Evolutionary conservation across 176 grass and related monocot species (phyloP).

Genomic region (Oryza meridionalis): DNA sequence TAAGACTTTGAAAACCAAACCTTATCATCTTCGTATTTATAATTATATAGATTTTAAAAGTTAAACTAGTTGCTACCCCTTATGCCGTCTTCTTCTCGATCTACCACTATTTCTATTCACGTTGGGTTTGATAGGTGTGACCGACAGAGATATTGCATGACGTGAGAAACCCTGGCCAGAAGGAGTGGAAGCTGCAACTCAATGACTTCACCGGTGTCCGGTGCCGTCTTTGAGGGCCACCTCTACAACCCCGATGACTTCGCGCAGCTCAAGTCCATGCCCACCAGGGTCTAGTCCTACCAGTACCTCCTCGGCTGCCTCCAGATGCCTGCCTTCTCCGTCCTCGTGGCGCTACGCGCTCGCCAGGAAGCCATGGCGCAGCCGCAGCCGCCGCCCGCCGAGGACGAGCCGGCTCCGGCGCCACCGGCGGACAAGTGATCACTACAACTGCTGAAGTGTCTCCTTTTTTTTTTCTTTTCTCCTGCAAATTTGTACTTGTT

Average conservation of each 20-base stretch:
- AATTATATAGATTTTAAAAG: too few relatives aligned
- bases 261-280: constrained; percentile 80
- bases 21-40: too few relatives aligned
- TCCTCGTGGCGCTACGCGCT: constrained; percentile 58
- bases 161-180: constrained; percentile 36
- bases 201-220: constrained; percentile 77
- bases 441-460: too few relatives aligned
- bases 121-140: too few relatives aligned
- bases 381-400: not conserved
- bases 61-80: too few relatives aligned
- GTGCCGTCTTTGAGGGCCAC: constrained; percentile 85
- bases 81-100: too few relatives aligned
- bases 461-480: not conserved
- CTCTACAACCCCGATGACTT: constrained; percentile 93
- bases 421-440: constrained; percentile 25
- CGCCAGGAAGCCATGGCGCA: constrained; percentile 51
- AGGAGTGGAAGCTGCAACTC: constrained; percentile 73
- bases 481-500: constrained; percentile 4
- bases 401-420: constrained; percentile 5
- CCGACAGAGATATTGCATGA: too few relatives aligned
- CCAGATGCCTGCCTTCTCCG: constrained; percentile 72
- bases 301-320: constrained; percentile 81
- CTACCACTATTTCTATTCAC: too few relatives aligned
- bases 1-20: too few relatives aligned
- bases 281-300: constrained; percentile 74